Conservation (phyloP, 2,329 filamentous ascomycete species). For the Fusarium oligoseptatum region DNA sequence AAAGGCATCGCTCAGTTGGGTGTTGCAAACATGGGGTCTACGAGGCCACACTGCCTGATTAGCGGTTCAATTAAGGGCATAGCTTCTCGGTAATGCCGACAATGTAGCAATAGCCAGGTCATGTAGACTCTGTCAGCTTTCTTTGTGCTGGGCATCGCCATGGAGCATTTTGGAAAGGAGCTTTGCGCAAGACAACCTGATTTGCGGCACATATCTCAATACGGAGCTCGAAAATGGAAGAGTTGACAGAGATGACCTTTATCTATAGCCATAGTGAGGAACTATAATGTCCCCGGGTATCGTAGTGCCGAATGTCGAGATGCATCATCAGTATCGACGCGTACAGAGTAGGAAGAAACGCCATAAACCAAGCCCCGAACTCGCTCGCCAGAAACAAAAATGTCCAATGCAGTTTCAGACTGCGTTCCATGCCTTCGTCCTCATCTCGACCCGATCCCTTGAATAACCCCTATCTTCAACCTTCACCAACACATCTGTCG, state of each 20-base stretch:
- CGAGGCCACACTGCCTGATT: not conserved
- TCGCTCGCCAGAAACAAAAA: not conserved
- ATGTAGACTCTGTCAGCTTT: not conserved
- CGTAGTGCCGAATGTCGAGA: not conserved
- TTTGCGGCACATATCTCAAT: not conserved
- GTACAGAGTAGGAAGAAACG: not conserved
- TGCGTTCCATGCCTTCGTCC: conserved; percentile 34
- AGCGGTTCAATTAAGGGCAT: not conserved
- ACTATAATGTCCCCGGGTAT: not conserved
- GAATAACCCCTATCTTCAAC: conserved; percentile 33
- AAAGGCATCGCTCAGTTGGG: not conserved
- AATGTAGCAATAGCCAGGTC: not conserved
- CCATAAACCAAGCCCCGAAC: not conserved
- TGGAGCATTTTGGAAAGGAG: not conserved
- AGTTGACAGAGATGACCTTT: not conserved
- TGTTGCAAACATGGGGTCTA: not conserved
- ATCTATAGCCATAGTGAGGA: not conserved
- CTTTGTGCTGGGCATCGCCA: not conserved
- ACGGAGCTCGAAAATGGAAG: not conserved
- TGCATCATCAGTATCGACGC: not conserved
- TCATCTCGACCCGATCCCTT: conserved; percentile 26
- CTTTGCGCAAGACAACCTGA: not conserved
- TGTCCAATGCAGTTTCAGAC: conserved; percentile 17
- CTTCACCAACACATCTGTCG: conserved; percentile 37
- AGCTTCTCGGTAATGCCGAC: not conserved